phyloP scores from a whole-genome alignment of 495 filamentous ascomycete species.

The Lepidopterella palustris region DNA sequence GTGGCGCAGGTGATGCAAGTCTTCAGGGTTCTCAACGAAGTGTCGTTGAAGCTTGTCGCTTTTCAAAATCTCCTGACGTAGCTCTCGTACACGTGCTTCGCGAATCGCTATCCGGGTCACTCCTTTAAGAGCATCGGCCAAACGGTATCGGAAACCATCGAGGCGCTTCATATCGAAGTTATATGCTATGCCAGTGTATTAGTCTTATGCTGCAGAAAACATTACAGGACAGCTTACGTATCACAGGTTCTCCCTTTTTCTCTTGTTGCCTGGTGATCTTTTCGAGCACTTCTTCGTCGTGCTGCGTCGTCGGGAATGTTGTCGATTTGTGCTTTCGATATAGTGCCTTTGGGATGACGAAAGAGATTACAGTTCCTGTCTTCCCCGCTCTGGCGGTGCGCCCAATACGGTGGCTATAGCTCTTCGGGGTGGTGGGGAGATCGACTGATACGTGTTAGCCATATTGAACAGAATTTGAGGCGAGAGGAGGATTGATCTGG shows the following conservation, averaged over 20 bases:
- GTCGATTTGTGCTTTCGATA: slow-evolving; percentile 89
- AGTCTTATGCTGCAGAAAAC: too few relatives aligned
- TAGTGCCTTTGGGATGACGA: slow-evolving; percentile 73
- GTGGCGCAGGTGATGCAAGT: slow-evolving; percentile 79
- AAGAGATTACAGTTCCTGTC: slow-evolving; percentile 89
- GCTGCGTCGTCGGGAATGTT: slow-evolving; percentile 56
- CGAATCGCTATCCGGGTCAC: slow-evolving; percentile 79
- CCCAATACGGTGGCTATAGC: slow-evolving; percentile 92
- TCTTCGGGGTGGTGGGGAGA: slow-evolving; percentile 78
- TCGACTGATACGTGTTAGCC: too few relatives aligned
- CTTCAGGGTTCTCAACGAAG: slow-evolving; percentile 93
- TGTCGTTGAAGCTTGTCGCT: slow-evolving; percentile 89
- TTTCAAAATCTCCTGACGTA: slow-evolving; percentile 82
- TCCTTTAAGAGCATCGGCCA: slow-evolving; percentile 78
- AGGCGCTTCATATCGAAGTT: slow-evolving; percentile 91
- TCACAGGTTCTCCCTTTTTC: slow-evolving; percentile 54
- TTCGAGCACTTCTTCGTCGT: slow-evolving; percentile 76
- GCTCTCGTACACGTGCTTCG: slow-evolving; percentile 80
- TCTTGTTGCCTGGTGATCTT: slow-evolving; percentile 55
- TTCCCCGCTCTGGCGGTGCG: slow-evolving; percentile 87
- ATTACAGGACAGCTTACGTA: too few relatives aligned
- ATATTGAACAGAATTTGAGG: too few relatives aligned
- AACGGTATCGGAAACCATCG: slow-evolving; percentile 88
- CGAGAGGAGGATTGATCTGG: too few relatives aligned
- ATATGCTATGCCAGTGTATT: slow-evolving; percentile 79